phyloP scores from a whole-genome alignment of 345 rosid genomes.

The Brassica napus region DNA sequence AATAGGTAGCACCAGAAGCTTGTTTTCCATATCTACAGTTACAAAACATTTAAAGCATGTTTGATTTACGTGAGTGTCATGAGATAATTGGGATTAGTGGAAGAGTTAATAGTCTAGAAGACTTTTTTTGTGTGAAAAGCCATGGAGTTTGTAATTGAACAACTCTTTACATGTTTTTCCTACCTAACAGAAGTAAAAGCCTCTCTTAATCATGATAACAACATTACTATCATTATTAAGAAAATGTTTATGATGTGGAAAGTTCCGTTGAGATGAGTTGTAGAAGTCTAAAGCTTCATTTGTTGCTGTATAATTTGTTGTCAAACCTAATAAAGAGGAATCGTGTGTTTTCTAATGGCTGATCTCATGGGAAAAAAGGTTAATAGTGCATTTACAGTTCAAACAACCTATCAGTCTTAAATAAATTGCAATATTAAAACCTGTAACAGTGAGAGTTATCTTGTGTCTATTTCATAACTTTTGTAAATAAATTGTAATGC shows the following conservation, averaged over 20 bases:
- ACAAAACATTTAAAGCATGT: background rate
- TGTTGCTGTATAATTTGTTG: background rate
- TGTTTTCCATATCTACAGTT: background rate
- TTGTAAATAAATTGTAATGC: too few relatives aligned
- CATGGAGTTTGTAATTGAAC: background rate
- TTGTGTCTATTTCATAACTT: too few relatives aligned
- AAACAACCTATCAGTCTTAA: background rate
- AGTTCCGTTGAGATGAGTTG: slow-evolving; percentile 17
- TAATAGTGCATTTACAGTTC: background rate
- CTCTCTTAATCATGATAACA: background rate
- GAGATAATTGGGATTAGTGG: background rate
- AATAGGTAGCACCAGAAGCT: background rate
- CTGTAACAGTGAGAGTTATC: too few relatives aligned
- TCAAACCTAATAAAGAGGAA: background rate
- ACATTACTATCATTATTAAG: background rate
- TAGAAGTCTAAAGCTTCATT: background rate
- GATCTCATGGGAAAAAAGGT: background rate
- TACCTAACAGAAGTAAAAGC: too few relatives aligned
- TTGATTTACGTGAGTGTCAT: background rate
- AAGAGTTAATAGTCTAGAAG: background rate
- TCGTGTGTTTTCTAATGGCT: background rate
- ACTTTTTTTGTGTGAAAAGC: background rate
- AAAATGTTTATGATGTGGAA: background rate
- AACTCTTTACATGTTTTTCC: too few relatives aligned
- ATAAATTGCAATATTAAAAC: background rate